These are phyloP conservation scores for Xylariaceae sp. DNA, from an alignment of 2,329 filamentous ascomycete species.

Conservation along the genomic window DNA sequence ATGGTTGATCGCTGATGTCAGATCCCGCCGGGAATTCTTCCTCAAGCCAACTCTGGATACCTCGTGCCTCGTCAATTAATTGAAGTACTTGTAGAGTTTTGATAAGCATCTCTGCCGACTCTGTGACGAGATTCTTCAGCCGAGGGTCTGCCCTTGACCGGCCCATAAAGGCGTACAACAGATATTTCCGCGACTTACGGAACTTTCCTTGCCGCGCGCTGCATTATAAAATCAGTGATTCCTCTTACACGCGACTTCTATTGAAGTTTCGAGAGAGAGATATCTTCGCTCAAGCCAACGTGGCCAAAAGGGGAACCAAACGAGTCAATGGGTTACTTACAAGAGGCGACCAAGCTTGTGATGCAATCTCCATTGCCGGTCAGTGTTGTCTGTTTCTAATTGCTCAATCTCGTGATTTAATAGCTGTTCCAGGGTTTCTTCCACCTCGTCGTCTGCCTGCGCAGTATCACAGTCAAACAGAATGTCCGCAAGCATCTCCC, in stretches of 20 bases:
- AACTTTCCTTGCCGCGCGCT: constrained; percentile 29
- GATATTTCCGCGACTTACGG: constrained; percentile 28
- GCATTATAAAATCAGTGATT: background rate
- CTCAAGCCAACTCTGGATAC: constrained; percentile 36
- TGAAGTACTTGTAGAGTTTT: constrained; percentile 33
- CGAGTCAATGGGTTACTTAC: background rate
- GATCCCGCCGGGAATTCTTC: constrained; percentile 13
- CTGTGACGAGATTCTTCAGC: constrained; percentile 27
- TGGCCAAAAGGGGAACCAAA: background rate
- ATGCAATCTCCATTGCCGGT: constrained; percentile 34
- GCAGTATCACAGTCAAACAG: constrained; percentile 32
- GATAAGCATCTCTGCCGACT: constrained; percentile 38
- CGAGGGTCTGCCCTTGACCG: constrained; percentile 29
- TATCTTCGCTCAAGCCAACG: background rate
- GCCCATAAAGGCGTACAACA: constrained; percentile 35
- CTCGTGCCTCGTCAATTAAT: constrained; percentile 38
- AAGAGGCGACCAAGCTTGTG: constrained; percentile 41
- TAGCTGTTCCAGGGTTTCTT: constrained; percentile 30
- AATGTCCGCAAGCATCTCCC: constrained; percentile 39
- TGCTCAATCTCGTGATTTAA: constrained; percentile 31
- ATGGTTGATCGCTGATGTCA: background rate
- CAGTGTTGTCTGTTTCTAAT: constrained; percentile 23
- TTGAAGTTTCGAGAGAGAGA: background rate
- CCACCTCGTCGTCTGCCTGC: constrained; percentile 32
- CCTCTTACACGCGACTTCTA: background rate